Evolutionary conservation across 148 eudicot genomes (phyloP), one percentile per base, ranked within the genome.

Genomic region (Nepenthes mirabilis): DNA sequence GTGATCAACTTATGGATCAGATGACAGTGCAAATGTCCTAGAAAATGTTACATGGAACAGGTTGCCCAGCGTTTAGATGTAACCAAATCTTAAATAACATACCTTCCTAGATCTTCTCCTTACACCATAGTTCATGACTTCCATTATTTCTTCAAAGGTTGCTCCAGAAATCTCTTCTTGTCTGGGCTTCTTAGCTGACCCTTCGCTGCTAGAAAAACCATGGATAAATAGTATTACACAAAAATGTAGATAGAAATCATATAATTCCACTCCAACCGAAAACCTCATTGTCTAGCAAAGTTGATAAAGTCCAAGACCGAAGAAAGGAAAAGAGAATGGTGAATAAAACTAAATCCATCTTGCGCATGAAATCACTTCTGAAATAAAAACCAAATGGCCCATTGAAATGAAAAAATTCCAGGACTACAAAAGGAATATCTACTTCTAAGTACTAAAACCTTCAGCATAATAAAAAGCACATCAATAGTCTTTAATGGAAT

Each of bases 41-140:
- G 7, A 54, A 54, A 54, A 54, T 4, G 9, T 2, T 14, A 54
- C 8, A 2, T 7, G 13, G 34, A 23, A 5, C 37, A 5, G 11
- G 12, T 14, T 55, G 32, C 13, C 36, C 32, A 56, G 2, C 14
- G 35, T 9, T 51, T 12, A 56, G 34, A 45, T 43, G 14, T 23
- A 43, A 13, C 1, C 33, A 43, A 48, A 9, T 40, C 8, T 34
- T 35, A 11, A 54, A 47, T 6, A 59, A 35, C 13, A 52, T 70
- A 85, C 97, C 95, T 91, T 87, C 75, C 59, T 78, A 34, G 80
- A 79, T 71, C 67, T 76, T 72, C 74, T 82, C 35, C 67, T 53
- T 58, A 57, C 61, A 59, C 83, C 82, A 65, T 72, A 80, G 56
- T 57, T 75, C 95, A 85, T 81, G 50, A 57, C 76, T 65, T 85